A percentile compares a stretch with the other conserved stretches of the same genome.
These are phyloP conservation scores for Saccharomycopsis capsularis DNA, from an alignment of 805 yeast genomes.

Conservation along the genomic window DNA sequence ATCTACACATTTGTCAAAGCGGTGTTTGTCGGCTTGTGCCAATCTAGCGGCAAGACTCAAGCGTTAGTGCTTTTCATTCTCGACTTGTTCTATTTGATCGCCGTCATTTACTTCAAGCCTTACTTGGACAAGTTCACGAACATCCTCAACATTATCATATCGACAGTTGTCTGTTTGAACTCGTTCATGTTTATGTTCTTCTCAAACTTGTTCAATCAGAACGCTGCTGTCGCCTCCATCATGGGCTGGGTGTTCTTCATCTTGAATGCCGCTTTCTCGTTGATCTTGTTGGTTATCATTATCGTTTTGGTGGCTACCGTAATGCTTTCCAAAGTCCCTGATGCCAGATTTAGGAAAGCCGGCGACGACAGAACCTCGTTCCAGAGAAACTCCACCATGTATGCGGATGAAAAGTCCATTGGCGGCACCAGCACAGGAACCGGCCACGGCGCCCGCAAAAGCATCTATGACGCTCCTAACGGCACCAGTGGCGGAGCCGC, in stretches of 20 bases:
- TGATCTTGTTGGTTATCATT: constrained; percentile 63
- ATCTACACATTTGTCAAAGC: constrained; percentile 59
- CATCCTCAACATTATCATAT: constrained; percentile 62
- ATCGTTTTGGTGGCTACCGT: constrained; percentile 59
- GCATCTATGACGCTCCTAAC: constrained; percentile 20
- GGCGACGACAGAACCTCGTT: constrained; percentile 89
- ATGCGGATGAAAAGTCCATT: constrained; percentile 28
- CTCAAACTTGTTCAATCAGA: constrained; percentile 76
- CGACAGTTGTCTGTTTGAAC: constrained; percentile 66
- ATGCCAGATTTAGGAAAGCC: constrained; percentile 81
- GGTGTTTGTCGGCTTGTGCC: constrained; percentile 70
- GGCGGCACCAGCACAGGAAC: background rate
- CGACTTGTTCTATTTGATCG: constrained; percentile 63
- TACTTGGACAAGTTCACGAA: constrained; percentile 81
- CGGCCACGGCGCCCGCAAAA: constrained; percentile 13
- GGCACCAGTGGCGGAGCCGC: constrained; percentile 27
- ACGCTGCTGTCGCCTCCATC: constrained; percentile 67
- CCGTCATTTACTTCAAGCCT: constrained; percentile 60
- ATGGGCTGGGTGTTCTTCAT: constrained; percentile 92
- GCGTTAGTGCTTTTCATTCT: constrained; percentile 67
- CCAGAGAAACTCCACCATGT: constrained; percentile 39
- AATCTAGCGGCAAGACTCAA: constrained; percentile 74
- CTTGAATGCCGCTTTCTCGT: constrained; percentile 81
- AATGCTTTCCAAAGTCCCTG: constrained; percentile 75
- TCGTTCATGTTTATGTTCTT: constrained; percentile 83